Evolutionary conservation across 2,329 filamentous ascomycete species (phyloP).

Genomic region (Aphanoascus verrucosus): DNA sequence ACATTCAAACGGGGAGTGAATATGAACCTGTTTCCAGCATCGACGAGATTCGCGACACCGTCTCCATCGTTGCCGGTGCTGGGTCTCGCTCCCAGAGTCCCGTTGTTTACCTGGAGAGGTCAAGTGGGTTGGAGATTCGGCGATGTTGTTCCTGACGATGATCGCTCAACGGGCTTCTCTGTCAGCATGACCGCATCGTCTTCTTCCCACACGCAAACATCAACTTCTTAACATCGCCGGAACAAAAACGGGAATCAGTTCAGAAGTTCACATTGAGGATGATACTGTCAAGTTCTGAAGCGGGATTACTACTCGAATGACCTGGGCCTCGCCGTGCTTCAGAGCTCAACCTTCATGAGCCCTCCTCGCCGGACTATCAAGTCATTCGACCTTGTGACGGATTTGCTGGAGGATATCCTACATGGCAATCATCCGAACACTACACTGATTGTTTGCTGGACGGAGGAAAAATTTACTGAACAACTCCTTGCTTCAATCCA

Average conservation of each 20-base stretch:
- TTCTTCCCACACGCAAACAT: neutral
- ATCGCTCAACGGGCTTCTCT: neutral
- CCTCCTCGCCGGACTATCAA: constrained; percentile 18
- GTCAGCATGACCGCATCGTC: constrained; percentile 8
- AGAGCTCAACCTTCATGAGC: neutral
- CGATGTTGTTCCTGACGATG: neutral
- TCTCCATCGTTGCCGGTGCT: constrained; percentile 59
- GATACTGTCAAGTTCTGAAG: neutral
- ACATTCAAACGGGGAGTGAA: neutral
- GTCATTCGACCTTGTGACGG: constrained; percentile 43
- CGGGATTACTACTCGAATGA: neutral
- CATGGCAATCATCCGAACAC: constrained; percentile 46
- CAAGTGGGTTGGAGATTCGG: neutral
- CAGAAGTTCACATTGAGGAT: neutral
- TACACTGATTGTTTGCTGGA: constrained; percentile 60
- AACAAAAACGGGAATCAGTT: neutral
- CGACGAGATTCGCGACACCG: constrained; percentile 83
- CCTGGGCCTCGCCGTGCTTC: neutral
- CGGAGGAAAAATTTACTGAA: constrained; percentile 53
- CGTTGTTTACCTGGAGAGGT: neutral
- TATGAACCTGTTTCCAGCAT: constrained; percentile 80
- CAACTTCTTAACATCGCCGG: neutral
- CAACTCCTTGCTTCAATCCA: constrained; percentile 45
- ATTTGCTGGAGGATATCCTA: constrained; percentile 55
- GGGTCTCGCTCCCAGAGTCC: neutral